Conservation (phyloP, 2,329 filamentous ascomycete species). For the Arthrinium phaeospermum region DNA sequence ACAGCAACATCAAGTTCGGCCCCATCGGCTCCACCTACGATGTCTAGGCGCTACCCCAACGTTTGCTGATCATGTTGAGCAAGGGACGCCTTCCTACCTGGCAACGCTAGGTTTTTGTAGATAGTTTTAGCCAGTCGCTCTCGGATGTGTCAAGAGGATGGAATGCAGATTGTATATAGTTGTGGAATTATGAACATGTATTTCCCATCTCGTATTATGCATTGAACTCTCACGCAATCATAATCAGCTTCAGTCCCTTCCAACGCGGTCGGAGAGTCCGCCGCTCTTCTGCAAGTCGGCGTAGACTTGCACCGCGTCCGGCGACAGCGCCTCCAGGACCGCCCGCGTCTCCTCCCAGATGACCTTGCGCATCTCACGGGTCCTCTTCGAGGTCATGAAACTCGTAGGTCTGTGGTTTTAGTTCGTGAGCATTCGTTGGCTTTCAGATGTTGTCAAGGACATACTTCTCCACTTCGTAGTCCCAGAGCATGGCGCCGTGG, state of each 20-base stretch:
- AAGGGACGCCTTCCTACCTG: not conserved
- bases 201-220: not conserved
- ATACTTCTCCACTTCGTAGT: constrained; percentile 11
- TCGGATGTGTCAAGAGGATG: not conserved
- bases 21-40: constrained; percentile 49
- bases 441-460: not conserved
- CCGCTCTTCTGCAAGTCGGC: not conserved
- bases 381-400: not conserved
- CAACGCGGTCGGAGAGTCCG: no score
- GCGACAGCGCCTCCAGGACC: not conserved
- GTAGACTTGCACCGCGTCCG: not conserved
- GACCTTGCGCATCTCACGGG: not conserved
- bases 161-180: not conserved
- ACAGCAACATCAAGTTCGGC: constrained; percentile 54
- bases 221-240: not conserved
- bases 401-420: not conserved
- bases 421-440: not conserved
- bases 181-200: not conserved
- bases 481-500: not conserved
- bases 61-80: no score
- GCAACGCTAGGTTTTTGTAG: not conserved
- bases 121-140: not conserved
- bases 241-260: not conserved
- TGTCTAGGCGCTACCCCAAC: constrained; percentile 5
- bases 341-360: constrained; percentile 8